Evolutionary conservation across 2,329 filamentous ascomycete genomes (phyloP).

Genomic region (Rugonectria rugulosa): DNA sequence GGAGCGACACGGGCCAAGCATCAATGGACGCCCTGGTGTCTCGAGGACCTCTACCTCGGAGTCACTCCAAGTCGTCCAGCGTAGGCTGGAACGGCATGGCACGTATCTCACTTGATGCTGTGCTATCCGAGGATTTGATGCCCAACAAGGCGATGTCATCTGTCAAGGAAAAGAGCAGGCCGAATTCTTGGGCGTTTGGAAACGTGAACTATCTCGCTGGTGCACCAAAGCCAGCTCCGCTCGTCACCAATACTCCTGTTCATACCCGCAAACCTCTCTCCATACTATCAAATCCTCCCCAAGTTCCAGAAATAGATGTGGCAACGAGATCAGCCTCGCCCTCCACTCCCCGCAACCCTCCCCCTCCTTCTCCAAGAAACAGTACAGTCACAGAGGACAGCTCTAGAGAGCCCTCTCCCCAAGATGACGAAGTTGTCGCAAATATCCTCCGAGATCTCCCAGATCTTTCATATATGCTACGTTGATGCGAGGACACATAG

Average conservation of each 20-base stretch:
- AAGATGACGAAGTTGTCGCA: constrained; percentile 44
- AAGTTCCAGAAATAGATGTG: constrained; percentile 6
- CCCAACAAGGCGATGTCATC: constrained; percentile 16
- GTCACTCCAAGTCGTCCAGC: constrained; percentile 27
- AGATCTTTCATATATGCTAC: constrained; percentile 56
- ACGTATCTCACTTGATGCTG: constrained; percentile 23
- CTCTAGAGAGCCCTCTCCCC: neutral
- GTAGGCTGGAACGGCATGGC: constrained; percentile 22
- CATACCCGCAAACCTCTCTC: constrained; percentile 10
- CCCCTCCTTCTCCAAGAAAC: constrained; percentile 5
- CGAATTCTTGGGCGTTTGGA: constrained; percentile 32
- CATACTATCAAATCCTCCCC: constrained; percentile 13
- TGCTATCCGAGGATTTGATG: constrained; percentile 18
- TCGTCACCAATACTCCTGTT: constrained; percentile 14
- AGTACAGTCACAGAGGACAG: constrained; percentile 39
- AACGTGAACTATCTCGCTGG: constrained; percentile 25
- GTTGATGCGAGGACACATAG: constrained; percentile 36
- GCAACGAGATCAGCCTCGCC: constrained; percentile 12
- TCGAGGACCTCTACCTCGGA: constrained; percentile 14
- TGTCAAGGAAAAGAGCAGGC: constrained; percentile 19
- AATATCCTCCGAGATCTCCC: constrained; percentile 49
- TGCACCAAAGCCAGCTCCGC: constrained; percentile 13
- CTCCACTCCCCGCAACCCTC: constrained; percentile 8
- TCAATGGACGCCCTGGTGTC: constrained; percentile 11
- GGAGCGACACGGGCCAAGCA: constrained; percentile 5